phyloP scores from a whole-genome alignment of 1,284 basidiomycete genomes.

The Irpex rosettiformis region DNA sequence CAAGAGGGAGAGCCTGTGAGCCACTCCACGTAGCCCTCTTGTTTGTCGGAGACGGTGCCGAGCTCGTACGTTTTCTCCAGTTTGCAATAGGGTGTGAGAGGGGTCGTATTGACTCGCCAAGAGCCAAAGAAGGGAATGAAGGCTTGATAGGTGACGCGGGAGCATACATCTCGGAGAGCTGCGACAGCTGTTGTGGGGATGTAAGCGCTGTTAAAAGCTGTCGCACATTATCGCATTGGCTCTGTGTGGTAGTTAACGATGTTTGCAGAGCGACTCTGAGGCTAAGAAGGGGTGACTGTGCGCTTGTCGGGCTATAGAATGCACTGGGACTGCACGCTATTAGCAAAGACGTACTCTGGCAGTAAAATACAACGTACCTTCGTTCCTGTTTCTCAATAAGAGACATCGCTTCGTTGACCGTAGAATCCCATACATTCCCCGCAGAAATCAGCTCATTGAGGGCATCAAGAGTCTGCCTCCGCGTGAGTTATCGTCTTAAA shows the following conservation, averaged over 20 bases:
- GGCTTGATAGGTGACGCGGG: conserved; percentile 60
- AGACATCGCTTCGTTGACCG: conserved; percentile 61
- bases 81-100: conserved; percentile 39
- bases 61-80: conserved; percentile 23
- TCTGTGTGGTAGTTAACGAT: conserved; percentile 67
- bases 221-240: conserved; percentile 76
- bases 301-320: conserved; percentile 37
- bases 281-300: conserved; percentile 50
- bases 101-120: conserved; percentile 31
- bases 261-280: conserved; percentile 69
- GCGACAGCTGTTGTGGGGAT: conserved; percentile 60
- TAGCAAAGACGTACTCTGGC: conserved; percentile 7
- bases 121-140: conserved; percentile 27
- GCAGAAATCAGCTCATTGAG: conserved; percentile 64
- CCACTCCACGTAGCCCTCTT: conserved; percentile 78
- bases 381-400: conserved; percentile 67
- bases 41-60: conserved; percentile 22
- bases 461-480: conserved; percentile 52
- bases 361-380: conserved; percentile 37
- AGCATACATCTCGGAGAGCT: conserved; percentile 81
- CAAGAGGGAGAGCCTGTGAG: conserved; percentile 39
- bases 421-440: conserved; percentile 66
- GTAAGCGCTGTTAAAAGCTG: conserved; percentile 73
- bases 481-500: not conserved
- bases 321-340: conserved; percentile 22